A percentile compares a stretch with the other conserved stretches of the same genome.
Conservation (phyloP, 345 rosid species). For the Cardamine resedifolia region DNA sequence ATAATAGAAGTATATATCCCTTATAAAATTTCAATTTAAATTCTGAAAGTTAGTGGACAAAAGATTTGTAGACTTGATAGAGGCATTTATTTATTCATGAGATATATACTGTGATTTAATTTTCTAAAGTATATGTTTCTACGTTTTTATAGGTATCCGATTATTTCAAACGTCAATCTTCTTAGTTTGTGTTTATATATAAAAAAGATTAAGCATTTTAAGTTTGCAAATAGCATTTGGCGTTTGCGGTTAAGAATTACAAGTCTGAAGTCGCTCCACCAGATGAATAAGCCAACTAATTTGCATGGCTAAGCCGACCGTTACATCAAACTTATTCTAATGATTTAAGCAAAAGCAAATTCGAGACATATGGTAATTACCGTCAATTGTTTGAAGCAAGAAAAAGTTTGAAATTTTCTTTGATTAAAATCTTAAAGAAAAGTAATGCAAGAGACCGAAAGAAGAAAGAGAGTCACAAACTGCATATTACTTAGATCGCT, state of each 20-base stretch:
- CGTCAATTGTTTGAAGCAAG: neutral
- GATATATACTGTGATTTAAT: neutral
- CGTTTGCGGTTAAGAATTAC: neutral
- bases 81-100: neutral
- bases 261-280: neutral
- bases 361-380: neutral
- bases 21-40: neutral
- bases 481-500: too few species aligned
- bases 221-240: neutral
- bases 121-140: neutral
- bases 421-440: neutral
- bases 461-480: too few species aligned
- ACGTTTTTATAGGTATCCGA: neutral
- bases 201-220: neutral
- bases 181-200: neutral
- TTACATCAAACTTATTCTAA: neutral
- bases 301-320: neutral
- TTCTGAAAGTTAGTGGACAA: constrained; percentile 15
- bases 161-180: neutral
- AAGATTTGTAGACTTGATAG: neutral
- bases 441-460: neutral
- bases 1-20: neutral
- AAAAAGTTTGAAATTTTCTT: too few species aligned
- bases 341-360: neutral
- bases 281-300: neutral